A percentile compares a stretch with the other conserved stretches of the same genome.
phyloP scores from a whole-genome alignment of 106 monocot genomes.

The Agapanthus africanus region DNA sequence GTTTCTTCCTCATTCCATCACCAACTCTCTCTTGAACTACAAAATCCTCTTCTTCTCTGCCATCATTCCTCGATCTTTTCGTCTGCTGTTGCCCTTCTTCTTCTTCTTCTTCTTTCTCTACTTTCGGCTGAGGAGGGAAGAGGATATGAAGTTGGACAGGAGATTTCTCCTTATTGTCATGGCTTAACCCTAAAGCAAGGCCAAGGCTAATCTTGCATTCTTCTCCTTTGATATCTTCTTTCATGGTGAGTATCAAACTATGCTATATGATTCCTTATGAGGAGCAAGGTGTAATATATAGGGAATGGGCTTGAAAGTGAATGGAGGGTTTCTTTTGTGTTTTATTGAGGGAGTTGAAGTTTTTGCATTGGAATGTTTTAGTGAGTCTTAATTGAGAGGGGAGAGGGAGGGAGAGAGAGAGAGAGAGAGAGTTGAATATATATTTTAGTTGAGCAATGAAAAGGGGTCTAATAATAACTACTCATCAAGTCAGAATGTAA shows the following conservation, averaged over 20 bases:
- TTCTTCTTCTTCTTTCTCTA: too few relatives aligned
- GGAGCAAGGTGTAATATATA: too few relatives aligned
- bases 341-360: too few relatives aligned
- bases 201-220: conserved; percentile 12
- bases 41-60: not conserved
- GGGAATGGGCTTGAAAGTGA: not conserved
- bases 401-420: too few relatives aligned
- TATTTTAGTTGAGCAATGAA: not conserved
- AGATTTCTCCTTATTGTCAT: too few relatives aligned
- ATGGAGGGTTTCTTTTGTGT: conserved; percentile 7
- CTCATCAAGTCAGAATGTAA: conserved; percentile 7
- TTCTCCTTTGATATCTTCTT: not conserved
- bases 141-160: too few relatives aligned
- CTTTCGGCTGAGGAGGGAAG: too few relatives aligned
- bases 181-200: too few relatives aligned
- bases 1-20: conserved; percentile 9
- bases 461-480: not conserved
- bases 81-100: not conserved
- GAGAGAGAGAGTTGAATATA: too few relatives aligned
- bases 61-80: not conserved
- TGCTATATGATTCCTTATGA: too few relatives aligned
- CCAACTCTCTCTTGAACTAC: not conserved
- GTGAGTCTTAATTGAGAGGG: too few relatives aligned
- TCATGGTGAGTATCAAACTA: too few relatives aligned
- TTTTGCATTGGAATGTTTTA: conserved; percentile 3